Evolutionary conservation across 1,284 basidiomycete genomes (phyloP).

Genomic region (Entoloma clypeatum): DNA sequence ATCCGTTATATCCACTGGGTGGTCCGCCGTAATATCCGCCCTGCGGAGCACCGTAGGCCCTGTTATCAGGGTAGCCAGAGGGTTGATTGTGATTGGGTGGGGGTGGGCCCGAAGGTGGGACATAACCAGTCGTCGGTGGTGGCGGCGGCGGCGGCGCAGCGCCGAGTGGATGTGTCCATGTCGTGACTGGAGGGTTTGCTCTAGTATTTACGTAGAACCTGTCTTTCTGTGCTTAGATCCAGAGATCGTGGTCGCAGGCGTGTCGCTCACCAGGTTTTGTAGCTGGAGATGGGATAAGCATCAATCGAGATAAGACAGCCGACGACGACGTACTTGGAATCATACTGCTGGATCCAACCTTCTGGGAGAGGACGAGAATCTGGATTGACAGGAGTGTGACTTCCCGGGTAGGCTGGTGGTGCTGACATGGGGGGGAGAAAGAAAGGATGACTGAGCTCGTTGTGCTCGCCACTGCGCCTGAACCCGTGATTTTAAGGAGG

Average conservation of each 20-base stretch:
- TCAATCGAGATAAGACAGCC: slow-evolving; percentile 22
- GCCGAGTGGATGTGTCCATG: slow-evolving; percentile 70
- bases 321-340: slow-evolving; percentile 50
- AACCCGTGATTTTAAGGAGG: too few species aligned
- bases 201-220: slow-evolving; percentile 73
- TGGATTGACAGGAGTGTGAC: slow-evolving; percentile 42
- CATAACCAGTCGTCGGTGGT: slow-evolving; percentile 36
- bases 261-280: slow-evolving; percentile 64
- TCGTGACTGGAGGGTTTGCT: slow-evolving; percentile 56
- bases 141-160: too few species aligned
- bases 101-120: slow-evolving; percentile 42
- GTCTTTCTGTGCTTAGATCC: too few species aligned
- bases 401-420: slow-evolving; percentile 35
- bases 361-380: slow-evolving; percentile 60
- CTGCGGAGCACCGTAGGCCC: slow-evolving; percentile 24
- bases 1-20: too few species aligned
- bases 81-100: slow-evolving; percentile 28
- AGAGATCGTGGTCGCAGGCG: too few species aligned
- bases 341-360: slow-evolving; percentile 70
- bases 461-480: too few species aligned
- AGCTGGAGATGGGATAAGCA: slow-evolving; percentile 40
- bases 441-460: slow-evolving; percentile 3
- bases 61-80: slow-evolving; percentile 19
- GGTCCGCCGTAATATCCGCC: too few species aligned
- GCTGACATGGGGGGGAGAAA: slow-evolving; percentile 38